Conservation (phyloP, 257 asterid species). For the Sherardia arvensis region DNA sequence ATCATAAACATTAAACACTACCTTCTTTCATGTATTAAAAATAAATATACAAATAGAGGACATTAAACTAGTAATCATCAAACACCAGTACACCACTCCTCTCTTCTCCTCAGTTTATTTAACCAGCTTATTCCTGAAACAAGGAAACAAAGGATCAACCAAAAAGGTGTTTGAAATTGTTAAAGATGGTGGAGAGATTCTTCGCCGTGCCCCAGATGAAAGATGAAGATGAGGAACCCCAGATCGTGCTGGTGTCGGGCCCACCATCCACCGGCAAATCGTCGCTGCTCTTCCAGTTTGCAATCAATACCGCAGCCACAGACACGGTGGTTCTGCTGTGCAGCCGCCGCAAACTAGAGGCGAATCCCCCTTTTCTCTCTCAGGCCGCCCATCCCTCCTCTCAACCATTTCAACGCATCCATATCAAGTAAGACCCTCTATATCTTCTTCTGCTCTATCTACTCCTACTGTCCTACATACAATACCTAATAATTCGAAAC, state of each 20-base stretch:
- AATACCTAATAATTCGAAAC: too few relatives aligned
- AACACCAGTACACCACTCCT: too few relatives aligned
- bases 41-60: too few relatives aligned
- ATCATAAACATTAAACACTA: too few relatives aligned
- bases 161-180: too few relatives aligned
- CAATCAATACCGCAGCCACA: conserved; percentile 44
- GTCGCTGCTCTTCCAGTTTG: conserved; percentile 82
- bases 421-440: conserved; percentile 40
- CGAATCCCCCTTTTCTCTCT: conserved; percentile 68
- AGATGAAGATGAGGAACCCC: neutral
- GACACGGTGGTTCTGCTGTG: conserved; percentile 60
- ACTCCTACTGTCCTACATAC: neutral
- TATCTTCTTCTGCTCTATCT: neutral
- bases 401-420: conserved; percentile 46
- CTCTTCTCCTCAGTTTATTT: too few relatives aligned
- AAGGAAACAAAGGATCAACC: too few relatives aligned
- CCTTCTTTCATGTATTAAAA: too few relatives aligned
- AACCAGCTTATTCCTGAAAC: too few relatives aligned
- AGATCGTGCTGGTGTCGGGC: conserved; percentile 42
- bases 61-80: too few relatives aligned
- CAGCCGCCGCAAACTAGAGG: conserved; percentile 51
- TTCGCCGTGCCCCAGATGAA: conserved; percentile 25
- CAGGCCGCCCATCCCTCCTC: conserved; percentile 83
- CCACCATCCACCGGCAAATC: conserved; percentile 86
- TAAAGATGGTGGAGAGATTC: conserved; percentile 59